Evolutionary conservation across 1,284 basidiomycete genomes (phyloP).

Genomic region (Cutaneotrichosporon spelunceum): DNA sequence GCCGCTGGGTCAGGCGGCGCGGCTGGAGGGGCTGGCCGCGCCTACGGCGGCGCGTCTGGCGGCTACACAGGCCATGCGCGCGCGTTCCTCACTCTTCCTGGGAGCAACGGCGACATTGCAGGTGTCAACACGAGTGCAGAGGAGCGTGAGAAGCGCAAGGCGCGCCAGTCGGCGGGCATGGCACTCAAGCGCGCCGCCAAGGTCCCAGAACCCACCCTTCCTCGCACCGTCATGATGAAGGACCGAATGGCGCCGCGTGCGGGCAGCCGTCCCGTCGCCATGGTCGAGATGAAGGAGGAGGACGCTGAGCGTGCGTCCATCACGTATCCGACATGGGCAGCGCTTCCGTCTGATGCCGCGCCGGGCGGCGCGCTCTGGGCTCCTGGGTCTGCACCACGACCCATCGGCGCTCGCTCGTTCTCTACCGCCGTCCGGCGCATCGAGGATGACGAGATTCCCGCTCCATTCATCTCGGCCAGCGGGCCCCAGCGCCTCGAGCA

Average conservation of each 20-base stretch:
- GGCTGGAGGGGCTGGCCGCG: slow-evolving; percentile 36
- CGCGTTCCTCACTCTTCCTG: slow-evolving; percentile 42
- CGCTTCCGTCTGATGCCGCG: slow-evolving; percentile 18
- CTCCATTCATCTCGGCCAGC: slow-evolving; percentile 15
- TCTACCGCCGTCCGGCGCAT: slow-evolving; percentile 25
- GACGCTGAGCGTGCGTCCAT: slow-evolving; percentile 7
- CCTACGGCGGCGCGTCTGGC: slow-evolving; percentile 34
- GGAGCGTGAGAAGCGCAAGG: slow-evolving; percentile 21
- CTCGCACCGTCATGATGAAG: slow-evolving; percentile 21
- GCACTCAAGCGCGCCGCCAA: slow-evolving; percentile 16
- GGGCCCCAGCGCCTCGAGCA: slow-evolving; percentile 27
- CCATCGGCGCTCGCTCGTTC: slow-evolving; percentile 28
- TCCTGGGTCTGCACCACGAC: slow-evolving; percentile 18
- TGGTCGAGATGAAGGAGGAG: slow-evolving; percentile 26
- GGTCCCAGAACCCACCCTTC: slow-evolving; percentile 8
- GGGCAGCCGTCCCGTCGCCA: slow-evolving; percentile 27
- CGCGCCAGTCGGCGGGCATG: slow-evolving; percentile 19
- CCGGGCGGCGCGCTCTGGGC: slow-evolving; percentile 22
- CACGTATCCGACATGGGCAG: slow-evolving; percentile 23
- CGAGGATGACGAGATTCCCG: background rate
- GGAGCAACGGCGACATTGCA: slow-evolving; percentile 32
- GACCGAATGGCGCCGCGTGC: slow-evolving; percentile 22
- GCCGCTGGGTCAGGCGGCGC: slow-evolving; percentile 22
- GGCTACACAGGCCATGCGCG: slow-evolving; percentile 50
- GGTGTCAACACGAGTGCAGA: slow-evolving; percentile 27